A percentile compares a stretch with the other conserved stretches of the same genome.
Conservation (phyloP, 306 rosid genomes). For the Amphicarpaea edgeworthii region DNA sequence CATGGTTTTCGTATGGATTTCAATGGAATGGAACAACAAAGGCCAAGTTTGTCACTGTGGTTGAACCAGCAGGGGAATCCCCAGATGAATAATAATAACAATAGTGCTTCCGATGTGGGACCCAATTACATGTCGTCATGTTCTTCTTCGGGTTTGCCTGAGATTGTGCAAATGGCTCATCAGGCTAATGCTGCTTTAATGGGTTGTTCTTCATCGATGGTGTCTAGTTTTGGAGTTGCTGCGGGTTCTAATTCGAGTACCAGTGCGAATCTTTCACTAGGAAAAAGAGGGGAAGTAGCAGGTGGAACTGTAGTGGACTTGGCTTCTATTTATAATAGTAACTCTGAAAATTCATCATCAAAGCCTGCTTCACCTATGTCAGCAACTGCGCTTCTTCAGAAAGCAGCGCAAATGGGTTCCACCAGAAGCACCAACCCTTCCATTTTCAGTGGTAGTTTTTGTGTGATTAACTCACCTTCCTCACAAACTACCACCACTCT, state of each 20-base stretch:
- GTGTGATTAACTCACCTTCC: constrained; percentile 66
- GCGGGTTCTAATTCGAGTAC: constrained; percentile 47
- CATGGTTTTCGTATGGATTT: constrained; percentile 49
- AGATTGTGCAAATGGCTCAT: constrained; percentile 63
- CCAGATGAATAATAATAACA: constrained; percentile 15
- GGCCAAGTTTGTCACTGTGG: constrained; percentile 83
- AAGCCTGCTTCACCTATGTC: constrained; percentile 71
- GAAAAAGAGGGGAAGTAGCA: constrained; percentile 50
- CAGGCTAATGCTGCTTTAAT: constrained; percentile 54
- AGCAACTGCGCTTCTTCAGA: constrained; percentile 70
- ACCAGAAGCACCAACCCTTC: constrained; percentile 59
- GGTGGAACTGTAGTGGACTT: constrained; percentile 39
- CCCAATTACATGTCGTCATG: constrained; percentile 50
- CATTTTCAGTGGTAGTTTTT: constrained; percentile 57
- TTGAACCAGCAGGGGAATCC: constrained; percentile 66
- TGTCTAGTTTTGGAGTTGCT: constrained; percentile 53
- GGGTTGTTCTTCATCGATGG: constrained; percentile 58
- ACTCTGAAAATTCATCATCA: too few relatives aligned
- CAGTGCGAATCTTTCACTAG: constrained; percentile 53
- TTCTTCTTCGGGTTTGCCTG: constrained; percentile 51
- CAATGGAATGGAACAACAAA: constrained; percentile 50
- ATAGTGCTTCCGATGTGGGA: constrained; percentile 48
- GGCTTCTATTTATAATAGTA: constrained; percentile 35
- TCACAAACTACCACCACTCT: constrained; percentile 47
- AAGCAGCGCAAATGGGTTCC: constrained; percentile 81